A percentile compares a stretch with the other conserved stretches of the same genome.
Conservation (phyloP, 345 rosid genomes). For the Brassica incana region DNA sequence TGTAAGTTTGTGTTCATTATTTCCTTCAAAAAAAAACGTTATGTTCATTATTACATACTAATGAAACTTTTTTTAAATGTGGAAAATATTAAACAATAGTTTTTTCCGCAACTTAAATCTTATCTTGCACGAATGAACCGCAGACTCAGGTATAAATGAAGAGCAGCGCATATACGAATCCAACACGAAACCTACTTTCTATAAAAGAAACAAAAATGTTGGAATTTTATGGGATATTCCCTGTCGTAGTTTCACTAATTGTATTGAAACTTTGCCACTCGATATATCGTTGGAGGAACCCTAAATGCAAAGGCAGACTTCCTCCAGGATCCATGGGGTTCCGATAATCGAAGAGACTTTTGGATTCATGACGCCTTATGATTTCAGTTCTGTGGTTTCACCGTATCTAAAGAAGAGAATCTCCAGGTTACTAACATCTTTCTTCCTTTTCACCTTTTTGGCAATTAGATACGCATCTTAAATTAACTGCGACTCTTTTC, state of each 20-base stretch:
- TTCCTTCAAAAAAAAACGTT: too few species aligned
- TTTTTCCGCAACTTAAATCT: not conserved
- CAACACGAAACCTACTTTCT: not conserved
- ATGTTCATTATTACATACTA: too few species aligned
- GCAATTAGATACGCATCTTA: not conserved
- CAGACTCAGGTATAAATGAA: not conserved
- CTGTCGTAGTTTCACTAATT: not conserved
- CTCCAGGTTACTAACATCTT: constrained; percentile 2
- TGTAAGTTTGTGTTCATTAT: too few species aligned
- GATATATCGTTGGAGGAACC: constrained; percentile 15
- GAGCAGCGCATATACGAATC: not conserved
- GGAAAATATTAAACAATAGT: not conserved
- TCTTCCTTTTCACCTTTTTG: not conserved
- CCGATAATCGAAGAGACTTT: constrained; percentile 36
- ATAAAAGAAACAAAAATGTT: not conserved
- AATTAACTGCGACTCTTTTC: not conserved
- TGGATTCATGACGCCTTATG: constrained; percentile 12
- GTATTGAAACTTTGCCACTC: not conserved
- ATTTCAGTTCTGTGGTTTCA: not conserved
- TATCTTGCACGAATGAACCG: not conserved
- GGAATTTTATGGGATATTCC: not conserved
- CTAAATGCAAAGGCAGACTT: constrained; percentile 22
- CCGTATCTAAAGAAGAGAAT: constrained; percentile 1
- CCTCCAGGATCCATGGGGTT: constrained; percentile 32
- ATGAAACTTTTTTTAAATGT: not conserved